phyloP scores from a whole-genome alignment of 768 basidiomycete species.

The Trametes elegans region DNA sequence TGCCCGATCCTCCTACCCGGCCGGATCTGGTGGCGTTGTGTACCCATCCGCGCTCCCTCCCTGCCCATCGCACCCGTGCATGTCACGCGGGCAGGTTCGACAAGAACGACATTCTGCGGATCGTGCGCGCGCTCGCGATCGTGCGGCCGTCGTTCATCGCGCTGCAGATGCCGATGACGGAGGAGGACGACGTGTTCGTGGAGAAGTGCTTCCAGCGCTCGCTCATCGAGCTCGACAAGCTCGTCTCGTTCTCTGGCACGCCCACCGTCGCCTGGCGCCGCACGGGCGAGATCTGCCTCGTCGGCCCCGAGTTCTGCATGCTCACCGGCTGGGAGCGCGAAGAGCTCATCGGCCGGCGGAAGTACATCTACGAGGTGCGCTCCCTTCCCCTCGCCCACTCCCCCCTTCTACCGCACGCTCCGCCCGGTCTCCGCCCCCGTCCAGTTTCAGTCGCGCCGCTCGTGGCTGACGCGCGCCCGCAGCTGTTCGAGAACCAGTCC shows the following conservation, averaged over 20 bases:
- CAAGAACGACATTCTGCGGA: conserved; percentile 91
- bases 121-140: conserved; percentile 91
- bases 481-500: conserved; percentile 95
- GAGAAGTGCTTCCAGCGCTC: conserved; percentile 96
- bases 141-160: conserved; percentile 97
- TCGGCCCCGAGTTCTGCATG: conserved; percentile 94
- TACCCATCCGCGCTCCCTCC: neutral
- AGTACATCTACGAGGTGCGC: conserved; percentile 66
- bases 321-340: conserved; percentile 88
- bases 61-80: neutral
- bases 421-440: neutral
- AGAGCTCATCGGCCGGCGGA: conserved; percentile 63
- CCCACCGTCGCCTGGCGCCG: conserved; percentile 98
- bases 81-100: conserved; percentile 64
- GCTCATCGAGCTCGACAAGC: conserved; percentile 90
- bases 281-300: conserved; percentile 96
- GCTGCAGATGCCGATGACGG: conserved; percentile 94
- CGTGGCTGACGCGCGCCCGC: neutral
- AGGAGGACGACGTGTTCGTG: conserved; percentile 95
- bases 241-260: conserved; percentile 95
- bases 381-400: neutral
- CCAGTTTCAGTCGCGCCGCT: neutral
- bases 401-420: neutral
- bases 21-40: neutral
- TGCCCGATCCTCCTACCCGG: neutral